phyloP scores from a whole-genome alignment of 2,329 filamentous ascomycete genomes.

The Eurotiales sp. region DNA sequence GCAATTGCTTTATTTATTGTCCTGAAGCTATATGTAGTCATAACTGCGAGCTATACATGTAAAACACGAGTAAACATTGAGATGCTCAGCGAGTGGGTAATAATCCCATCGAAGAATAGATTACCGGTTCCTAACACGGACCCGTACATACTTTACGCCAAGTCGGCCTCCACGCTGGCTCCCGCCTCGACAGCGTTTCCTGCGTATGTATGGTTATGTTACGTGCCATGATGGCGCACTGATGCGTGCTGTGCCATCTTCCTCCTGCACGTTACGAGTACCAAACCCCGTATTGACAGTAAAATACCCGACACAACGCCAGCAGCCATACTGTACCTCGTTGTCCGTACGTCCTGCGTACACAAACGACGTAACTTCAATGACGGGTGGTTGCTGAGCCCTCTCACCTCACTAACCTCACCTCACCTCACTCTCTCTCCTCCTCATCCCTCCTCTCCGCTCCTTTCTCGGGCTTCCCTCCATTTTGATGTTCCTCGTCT shows the following conservation, averaged over 20 bases:
- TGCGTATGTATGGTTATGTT: background rate
- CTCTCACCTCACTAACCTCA: background rate
- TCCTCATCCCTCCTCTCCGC: background rate
- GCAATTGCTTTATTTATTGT: too few species aligned
- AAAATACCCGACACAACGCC: background rate
- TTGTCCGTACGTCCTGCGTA: background rate
- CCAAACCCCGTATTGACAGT: background rate
- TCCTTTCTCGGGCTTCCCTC: too few species aligned
- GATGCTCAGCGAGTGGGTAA: too few species aligned
- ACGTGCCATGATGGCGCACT: background rate
- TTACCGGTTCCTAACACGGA: too few species aligned
- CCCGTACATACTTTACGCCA: background rate
- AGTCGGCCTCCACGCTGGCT: constrained; percentile 7
- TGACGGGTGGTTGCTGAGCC: too few species aligned
- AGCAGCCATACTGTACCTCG: too few species aligned
- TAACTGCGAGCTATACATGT: too few species aligned
- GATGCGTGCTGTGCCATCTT: background rate
- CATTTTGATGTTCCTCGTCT: background rate
- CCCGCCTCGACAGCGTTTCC: background rate
- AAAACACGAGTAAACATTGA: too few species aligned
- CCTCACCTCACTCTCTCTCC: background rate
- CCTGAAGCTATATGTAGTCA: too few species aligned
- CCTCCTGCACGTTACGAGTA: too few species aligned
- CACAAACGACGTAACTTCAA: background rate
- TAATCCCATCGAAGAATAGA: too few species aligned